Percentiles rank a stretch among this genome's conserved stretches.
phyloP scores from a whole-genome alignment of 306 rosid genomes.

The Heteromeles arbutifolia region DNA sequence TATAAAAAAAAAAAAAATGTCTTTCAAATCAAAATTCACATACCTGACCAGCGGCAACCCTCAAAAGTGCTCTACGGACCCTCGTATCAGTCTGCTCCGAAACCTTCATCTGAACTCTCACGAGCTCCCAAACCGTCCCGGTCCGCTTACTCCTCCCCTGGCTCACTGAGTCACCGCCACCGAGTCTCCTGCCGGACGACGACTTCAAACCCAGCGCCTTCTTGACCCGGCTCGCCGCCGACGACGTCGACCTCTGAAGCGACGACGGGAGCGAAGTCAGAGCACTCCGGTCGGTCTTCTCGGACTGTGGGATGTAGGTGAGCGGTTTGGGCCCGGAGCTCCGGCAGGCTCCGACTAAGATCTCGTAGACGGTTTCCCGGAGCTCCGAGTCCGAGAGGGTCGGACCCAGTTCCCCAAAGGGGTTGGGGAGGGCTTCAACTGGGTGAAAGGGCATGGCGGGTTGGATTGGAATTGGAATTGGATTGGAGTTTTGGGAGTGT shows the following conservation, averaged over 20 bases:
- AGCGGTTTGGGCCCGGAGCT: constrained; percentile 71
- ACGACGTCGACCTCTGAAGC: constrained; percentile 73
- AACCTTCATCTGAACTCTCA: constrained; percentile 78
- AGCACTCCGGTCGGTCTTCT: constrained; percentile 43
- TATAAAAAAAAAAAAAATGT: not conserved
- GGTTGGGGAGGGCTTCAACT: constrained; percentile 48
- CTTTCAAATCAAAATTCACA: not conserved
- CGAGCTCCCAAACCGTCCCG: constrained; percentile 70
- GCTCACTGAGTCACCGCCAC: constrained; percentile 22
- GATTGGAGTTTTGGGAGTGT: constrained; percentile 7
- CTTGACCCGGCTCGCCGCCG: constrained; percentile 86
- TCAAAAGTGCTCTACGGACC: constrained; percentile 66
- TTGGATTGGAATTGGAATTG: constrained; percentile 1
- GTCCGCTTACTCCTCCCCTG: constrained; percentile 38
- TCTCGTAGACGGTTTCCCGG: constrained; percentile 89
- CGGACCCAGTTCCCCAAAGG: constrained; percentile 47
- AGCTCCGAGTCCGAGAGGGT: constrained; percentile 60
- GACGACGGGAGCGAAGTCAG: constrained; percentile 33
- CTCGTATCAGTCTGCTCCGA: constrained; percentile 80
- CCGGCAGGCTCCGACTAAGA: constrained; percentile 73
- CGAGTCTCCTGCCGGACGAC: constrained; percentile 31
- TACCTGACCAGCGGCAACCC: constrained; percentile 93
- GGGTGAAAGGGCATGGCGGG: constrained; percentile 55
- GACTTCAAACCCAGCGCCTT: constrained; percentile 73
- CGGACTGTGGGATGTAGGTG: constrained; percentile 78